Base-by-base conservation (phyloP, 2,329 filamentous ascomycete genomes). In the Parafenestella ontariensis region DNA sequence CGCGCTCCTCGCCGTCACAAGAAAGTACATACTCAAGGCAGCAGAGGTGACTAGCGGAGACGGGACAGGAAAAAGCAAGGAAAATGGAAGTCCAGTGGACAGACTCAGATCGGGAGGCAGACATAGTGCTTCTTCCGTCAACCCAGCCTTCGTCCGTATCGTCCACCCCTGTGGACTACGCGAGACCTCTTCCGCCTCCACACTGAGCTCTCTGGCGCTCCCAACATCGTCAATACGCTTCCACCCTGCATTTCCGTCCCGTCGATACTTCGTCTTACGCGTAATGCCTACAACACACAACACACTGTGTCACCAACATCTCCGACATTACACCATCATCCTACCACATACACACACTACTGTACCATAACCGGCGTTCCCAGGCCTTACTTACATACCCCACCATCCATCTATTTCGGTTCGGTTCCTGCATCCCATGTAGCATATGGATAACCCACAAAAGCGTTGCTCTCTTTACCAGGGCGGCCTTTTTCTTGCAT, bases 71-170 rank as follows among this genome's bases (percentile, higher is more conserved):
- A 46, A 65, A 66, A 48, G 47, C 65, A 56, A 66, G 71, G 42
- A 74, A 69, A 54, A 72, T 75, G 71, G 66, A 72, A 47, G 72
- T 75, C 11, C 66, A 74, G 54, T 75, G 71, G 71, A 70, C 69
- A 8, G 67, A 68, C 23, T 64, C 70, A 10, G 69, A 71, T 44
- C 59, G 67, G 24, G 71, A 75, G 56, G 72, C 72, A 13, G 64
- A 75, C 26, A 61, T 74, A 26, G 66, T 72, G 28, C 66, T 75
- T 31, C 55, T 72, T 7, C 70, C 70, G 8, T 65, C 61, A 10
- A 72, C 68, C 31, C 65, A 66, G 41, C 62, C 67, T 5, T 63
- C 56, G 3, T 66, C 68, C n/a, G 56, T 64, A 11, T 64, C 62
- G 7, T 60, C 61, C 5, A 68, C 66, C 21, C 66, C 68, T 23